Evolutionary conservation across 2,329 filamentous ascomycete species (phyloP), one percentile per base, ranked within the genome.

Genomic region (Fusarium caatingaense): DNA sequence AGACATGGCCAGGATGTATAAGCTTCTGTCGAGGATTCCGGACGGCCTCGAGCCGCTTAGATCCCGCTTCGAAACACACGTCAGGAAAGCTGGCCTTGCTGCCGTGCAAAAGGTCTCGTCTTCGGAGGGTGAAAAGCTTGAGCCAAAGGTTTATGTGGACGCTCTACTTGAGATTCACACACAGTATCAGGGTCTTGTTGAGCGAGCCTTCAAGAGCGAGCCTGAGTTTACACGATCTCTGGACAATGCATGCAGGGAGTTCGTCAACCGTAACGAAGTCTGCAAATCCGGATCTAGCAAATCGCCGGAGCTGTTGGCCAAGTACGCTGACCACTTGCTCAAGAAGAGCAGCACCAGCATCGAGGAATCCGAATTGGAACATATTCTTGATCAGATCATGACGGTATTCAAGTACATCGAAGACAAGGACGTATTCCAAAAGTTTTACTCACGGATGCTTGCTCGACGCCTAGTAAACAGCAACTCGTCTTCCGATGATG

Each of bases 321-420:
- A 97, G 81, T 98, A 99, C 79, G 93, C 94, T 32, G 96, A 99
- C 79, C 91, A 94, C 12, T 84, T 99, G 32, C 85, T 99, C 54
- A 95, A 96, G 81, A 98, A 97, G 85, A 95, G 93, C 72, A 92
- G 92, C 30, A 97, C 94, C 74, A 93, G 94, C 74, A 93, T 94
- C 16, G 96, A 98, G 78, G 96, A 99, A 78, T 92, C 93, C 32
- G 95, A 99, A 77, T 87, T 98, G 75, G 96, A 99, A 82, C 91
- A 92, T 72, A 92, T 93, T 32, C 84, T 98, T 30, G 90, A 89
- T 21, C 93, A 98, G 79, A 96, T 99, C 76, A 99, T 99, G 96
- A 98, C 95, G 3, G 93, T 99, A 58, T 99, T 99, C 88, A 98
- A 98, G 84, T 99, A 99, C 81, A 98, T 99, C 69, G 96, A 99